Percentiles rank a stretch among this genome's conserved stretches.
These are phyloP conservation scores for Candida khao-thaluensis DNA, from an alignment of 805 yeast genomes.

Conservation along the genomic window DNA sequence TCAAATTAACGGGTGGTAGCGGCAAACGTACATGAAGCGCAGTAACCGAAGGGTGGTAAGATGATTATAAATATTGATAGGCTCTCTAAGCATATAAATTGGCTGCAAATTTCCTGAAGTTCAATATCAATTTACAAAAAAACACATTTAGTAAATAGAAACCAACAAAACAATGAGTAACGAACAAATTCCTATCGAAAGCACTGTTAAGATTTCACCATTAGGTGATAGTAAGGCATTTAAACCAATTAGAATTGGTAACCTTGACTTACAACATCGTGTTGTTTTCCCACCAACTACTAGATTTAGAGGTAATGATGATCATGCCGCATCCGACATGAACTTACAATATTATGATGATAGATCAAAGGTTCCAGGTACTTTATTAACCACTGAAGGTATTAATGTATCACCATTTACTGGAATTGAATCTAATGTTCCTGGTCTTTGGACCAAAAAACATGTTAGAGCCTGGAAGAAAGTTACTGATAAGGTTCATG, in stretches of 20 bases:
- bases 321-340: constrained; percentile 29
- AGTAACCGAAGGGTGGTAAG: too few relatives aligned
- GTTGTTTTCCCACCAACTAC: constrained; percentile 29
- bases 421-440: constrained; percentile 44
- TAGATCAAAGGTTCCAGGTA: constrained; percentile 31
- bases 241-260: constrained; percentile 36
- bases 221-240: constrained; percentile 27
- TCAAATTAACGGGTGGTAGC: too few relatives aligned
- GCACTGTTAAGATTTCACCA: constrained; percentile 11
- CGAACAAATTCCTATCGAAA: constrained; percentile 1
- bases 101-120: too few relatives aligned
- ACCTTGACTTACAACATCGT: constrained; percentile 19
- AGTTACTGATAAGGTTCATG: constrained; percentile 47
- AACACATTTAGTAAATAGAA: too few relatives aligned
- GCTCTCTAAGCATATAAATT: too few relatives aligned
- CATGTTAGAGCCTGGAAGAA: constrained; percentile 52
- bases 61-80: too few relatives aligned
- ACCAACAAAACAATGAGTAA: too few relatives aligned
- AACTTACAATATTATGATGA: constrained; percentile 28
- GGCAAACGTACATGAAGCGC: too few relatives aligned
- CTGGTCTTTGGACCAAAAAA: constrained; percentile 49
- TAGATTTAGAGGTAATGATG: constrained; percentile 22
- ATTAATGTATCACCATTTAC: constrained; percentile 28
- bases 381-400: constrained; percentile 33
- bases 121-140: too few relatives aligned